These are phyloP conservation scores for Celoporthe dispersa DNA, from an alignment of 2,329 filamentous ascomycete species.

Conservation along the genomic window DNA sequence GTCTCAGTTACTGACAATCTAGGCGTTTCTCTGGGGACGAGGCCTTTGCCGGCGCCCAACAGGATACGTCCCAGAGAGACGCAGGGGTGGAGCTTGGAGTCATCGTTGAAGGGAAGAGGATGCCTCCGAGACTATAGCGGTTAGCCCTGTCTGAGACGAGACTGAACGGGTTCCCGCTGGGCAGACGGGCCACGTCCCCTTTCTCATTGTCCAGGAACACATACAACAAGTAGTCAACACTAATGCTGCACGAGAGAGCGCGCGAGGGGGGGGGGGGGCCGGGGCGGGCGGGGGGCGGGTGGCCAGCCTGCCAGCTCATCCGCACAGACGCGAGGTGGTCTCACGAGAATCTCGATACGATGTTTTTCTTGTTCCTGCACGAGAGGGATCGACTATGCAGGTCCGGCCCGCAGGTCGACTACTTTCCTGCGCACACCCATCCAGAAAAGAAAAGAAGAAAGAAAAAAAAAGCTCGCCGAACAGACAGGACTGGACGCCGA, in stretches of 20 bases:
- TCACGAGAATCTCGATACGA: slow-evolving; percentile 12
- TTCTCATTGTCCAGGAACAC: neutral
- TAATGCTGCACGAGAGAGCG: neutral
- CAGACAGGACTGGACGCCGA: slow-evolving; percentile 12
- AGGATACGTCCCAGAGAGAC: slow-evolving; percentile 34
- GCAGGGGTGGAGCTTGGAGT: slow-evolving; percentile 41
- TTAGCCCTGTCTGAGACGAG: slow-evolving; percentile 12
- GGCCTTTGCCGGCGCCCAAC: slow-evolving; percentile 40
- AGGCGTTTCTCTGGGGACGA: slow-evolving; percentile 49
- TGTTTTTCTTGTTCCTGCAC: slow-evolving; percentile 11
- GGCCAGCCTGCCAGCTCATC: neutral
- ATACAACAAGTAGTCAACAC: neutral
- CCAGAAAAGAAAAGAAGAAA: too few relatives aligned
- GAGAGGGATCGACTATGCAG: slow-evolving; percentile 9
- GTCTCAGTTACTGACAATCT: slow-evolving; percentile 27
- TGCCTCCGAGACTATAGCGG: slow-evolving; percentile 23
- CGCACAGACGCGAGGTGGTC: slow-evolving; percentile 18
- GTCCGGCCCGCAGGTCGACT: slow-evolving; percentile 2
- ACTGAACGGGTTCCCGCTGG: too few relatives aligned
- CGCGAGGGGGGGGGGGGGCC: neutral
- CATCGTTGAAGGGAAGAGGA: slow-evolving; percentile 37
- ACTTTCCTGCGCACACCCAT: slow-evolving; percentile 3
- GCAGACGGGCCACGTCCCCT: neutral
- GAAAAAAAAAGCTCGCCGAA: slow-evolving; percentile 5
- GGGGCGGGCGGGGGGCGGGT: neutral